Evolutionary conservation across 2,329 filamentous ascomycete species (phyloP), one percentile per base, ranked within the genome.

Genomic region (Amesomyces nigricolor): DNA sequence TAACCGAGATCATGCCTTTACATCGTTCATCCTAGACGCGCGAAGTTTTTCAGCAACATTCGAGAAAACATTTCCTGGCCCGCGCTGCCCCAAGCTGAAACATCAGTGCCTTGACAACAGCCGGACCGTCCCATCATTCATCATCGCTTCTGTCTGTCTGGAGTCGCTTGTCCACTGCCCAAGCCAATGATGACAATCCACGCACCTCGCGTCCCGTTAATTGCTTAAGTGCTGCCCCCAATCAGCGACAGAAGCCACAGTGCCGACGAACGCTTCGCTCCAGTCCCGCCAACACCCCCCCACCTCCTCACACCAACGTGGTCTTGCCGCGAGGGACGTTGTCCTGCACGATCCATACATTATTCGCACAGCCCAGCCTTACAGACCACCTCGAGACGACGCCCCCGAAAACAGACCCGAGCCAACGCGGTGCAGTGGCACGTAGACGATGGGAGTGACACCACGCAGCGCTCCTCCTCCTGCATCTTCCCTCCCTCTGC

Each of bases 181-280:
- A 57, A 47, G 48, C 53, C 61, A 62, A 62, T 61, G 59, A 60
- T 58, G 55, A 46, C 48, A 54, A 51, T 37, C 61, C 61, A 64
- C 62, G 58, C 60, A 51, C 56, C 58, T 56, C 53, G 54, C 53
- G 58, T 53, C 55, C 60, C 56, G 51, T 57, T 35, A 35, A 35
- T 35, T 35, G 32, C 32, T 61, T 57, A 37, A 58, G 60, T 61
- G 50, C 56, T 51, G 19, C 52, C 61, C 62, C 63, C 63, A 65
- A 65, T 65, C 62, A 65, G 58, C 55, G 56, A 42, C 54, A 51
- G 48, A 49, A 42, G 42, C 55, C 47, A 47, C 35, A 48, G 57
- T 53, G 42, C 51, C 57, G 57, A 49, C 53, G 51, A 56, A 56
- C 51, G 38, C 53, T 60, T 56, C 51, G 38, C 53, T 60, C 55